These are phyloP conservation scores for Ascochyta rabiei DNA, from an alignment of 2,329 filamentous ascomycete genomes.

Conservation along the genomic window DNA sequence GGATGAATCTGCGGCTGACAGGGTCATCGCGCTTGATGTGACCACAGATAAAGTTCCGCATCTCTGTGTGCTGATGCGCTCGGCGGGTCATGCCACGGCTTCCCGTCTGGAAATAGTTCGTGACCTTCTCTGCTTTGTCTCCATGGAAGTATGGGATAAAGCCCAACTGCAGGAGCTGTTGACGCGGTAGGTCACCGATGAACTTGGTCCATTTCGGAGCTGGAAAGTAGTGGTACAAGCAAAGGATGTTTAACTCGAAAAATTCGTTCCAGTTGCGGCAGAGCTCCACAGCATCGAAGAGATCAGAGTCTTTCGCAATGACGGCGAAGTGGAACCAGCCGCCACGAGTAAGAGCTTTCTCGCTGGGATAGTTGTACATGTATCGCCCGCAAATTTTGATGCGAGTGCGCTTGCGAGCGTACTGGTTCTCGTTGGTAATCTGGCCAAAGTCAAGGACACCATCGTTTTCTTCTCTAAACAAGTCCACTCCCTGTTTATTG, in stretches of 20 bases:
- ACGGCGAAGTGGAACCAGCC: slow-evolving; percentile 60
- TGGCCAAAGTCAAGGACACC: slow-evolving; percentile 47
- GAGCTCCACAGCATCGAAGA: slow-evolving; percentile 53
- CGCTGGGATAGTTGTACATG: slow-evolving; percentile 60
- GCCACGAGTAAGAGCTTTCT: slow-evolving; percentile 54
- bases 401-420: slow-evolving; percentile 48
- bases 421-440: slow-evolving; percentile 41
- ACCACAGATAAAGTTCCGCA: slow-evolving; percentile 51
- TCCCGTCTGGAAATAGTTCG: slow-evolving; percentile 41
- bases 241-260: slow-evolving; percentile 55
- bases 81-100: slow-evolving; percentile 42
- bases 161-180: slow-evolving; percentile 51
- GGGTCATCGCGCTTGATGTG: slow-evolving; percentile 52
- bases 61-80: slow-evolving; percentile 44
- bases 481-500: slow-evolving; percentile 1
- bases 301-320: slow-evolving; percentile 56
- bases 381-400: slow-evolving; percentile 55
- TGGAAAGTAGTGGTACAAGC: slow-evolving; percentile 56
- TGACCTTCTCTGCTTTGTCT: slow-evolving; percentile 42
- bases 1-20: slow-evolving; percentile 51
- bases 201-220: slow-evolving; percentile 54
- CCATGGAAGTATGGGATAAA: slow-evolving; percentile 48
- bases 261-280: slow-evolving; percentile 60
- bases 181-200: slow-evolving; percentile 47
- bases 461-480: slow-evolving; percentile 16